Evolutionary conservation across 2,329 filamentous ascomycete species (phyloP), one percentile per base, ranked within the genome.

Genomic region (Emergomyces pasteurianus): DNA sequence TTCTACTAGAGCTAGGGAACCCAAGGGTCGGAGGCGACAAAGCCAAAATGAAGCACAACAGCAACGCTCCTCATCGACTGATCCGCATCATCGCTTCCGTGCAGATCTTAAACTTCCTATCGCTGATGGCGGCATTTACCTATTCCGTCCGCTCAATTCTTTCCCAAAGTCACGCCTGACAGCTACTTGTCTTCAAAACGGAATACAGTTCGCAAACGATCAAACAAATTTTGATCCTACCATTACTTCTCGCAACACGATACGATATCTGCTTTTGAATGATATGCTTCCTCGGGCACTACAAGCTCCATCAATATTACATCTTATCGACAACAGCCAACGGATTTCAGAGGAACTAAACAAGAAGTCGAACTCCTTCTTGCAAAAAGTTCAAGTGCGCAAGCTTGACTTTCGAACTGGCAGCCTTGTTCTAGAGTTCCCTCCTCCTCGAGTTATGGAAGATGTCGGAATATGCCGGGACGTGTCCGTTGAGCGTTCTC

Each of bases 171-270:
- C 83, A 58, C 79, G 86, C 42, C 79, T 96, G 31, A 38, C 73
- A 46, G 58, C 79, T 69, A 63, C 89, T 84, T 96, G 92, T 69
- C 73, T 86, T 63, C 78, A 81, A n/a, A 81, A 86, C 65, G 74
- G 79, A 0, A 75, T 95, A 10, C 75, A 77, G 0, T 97, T 90
- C 88, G 89, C 90, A 64, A 89, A 94, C 70, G 94, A 99, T 71
- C 76, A 79, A 49, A 96, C 92, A 1, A 99, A 99, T 69, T 73
- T 79, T 18, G 88, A 96, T 67, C 81, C 79, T 9, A 90, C 86
- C 0, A 75, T 95, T 62, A 96, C 94, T 0, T 75, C 81, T 52
- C 83, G 94, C 43, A 99, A 99, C 68, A 86, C 92, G 0, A 79
- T 96, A 43, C 84, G 92, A 38, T 77, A 87, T 70, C 72, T 95